phyloP scores from a whole-genome alignment of 192 early-diverging fungal genomes.

The Gonapodya prolifera region DNA sequence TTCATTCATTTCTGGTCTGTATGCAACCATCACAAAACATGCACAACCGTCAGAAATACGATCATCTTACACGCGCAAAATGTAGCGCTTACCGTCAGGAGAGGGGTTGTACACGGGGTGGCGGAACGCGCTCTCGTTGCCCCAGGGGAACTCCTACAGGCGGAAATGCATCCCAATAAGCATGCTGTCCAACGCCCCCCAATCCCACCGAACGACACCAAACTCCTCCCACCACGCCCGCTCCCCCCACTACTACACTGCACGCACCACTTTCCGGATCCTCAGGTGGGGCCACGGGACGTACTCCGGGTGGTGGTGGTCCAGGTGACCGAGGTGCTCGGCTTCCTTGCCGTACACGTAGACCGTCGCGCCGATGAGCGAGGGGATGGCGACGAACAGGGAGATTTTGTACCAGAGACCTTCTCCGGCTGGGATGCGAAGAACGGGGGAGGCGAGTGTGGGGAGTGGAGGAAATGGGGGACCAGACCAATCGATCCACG shows the following conservation, averaged over 20 bases:
- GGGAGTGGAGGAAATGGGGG: neutral
- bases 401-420: neutral
- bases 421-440: neutral
- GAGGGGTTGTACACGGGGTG: slow-evolving; percentile 1
- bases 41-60: no score
- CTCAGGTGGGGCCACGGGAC: slow-evolving; percentile 1
- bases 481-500: neutral
- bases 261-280: slow-evolving; percentile 3
- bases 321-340: neutral
- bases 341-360: slow-evolving; percentile 2
- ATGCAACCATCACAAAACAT: no score
- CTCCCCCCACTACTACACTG: no score
- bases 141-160: slow-evolving; percentile 4
- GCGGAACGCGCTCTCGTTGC: slow-evolving; percentile 3
- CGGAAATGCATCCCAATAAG: neutral
- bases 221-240: neutral
- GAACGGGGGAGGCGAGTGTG: neutral
- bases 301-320: slow-evolving; percentile 1
- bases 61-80: no score
- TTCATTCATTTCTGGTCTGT: no score
- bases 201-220: neutral
- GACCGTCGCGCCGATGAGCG: neutral
- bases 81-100: neutral
- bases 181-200: neutral
- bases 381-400: neutral